A percentile compares a stretch with the other conserved stretches of the same genome.
phyloP scores from a whole-genome alignment of 2,329 filamentous ascomycete species.

The Aspergillus pseudotamarii region DNA sequence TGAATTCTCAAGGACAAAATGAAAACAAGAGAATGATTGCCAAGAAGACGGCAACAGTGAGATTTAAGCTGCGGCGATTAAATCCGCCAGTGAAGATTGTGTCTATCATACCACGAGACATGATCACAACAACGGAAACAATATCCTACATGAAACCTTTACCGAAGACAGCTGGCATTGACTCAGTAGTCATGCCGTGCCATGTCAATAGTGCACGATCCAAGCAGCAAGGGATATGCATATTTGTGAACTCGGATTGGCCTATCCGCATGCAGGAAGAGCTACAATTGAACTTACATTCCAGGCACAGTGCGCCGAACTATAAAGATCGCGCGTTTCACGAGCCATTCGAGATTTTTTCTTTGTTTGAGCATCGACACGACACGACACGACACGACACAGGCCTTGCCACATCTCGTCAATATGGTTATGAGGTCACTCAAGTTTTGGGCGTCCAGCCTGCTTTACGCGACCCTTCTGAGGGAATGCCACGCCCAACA shows the following conservation, averaged over 20 bases:
- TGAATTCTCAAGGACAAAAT: not conserved
- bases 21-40: not conserved
- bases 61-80: not conserved
- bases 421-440: not conserved
- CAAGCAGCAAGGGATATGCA: not conserved
- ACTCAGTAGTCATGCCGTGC: not conserved
- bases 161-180: not conserved
- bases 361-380: not conserved
- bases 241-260: not conserved
- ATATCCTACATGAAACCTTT: not conserved
- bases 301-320: not conserved
- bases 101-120: not conserved
- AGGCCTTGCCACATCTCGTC: not conserved
- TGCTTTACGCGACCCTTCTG: not conserved
- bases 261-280: not conserved
- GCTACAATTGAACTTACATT: not conserved
- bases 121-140: not conserved
- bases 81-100: not conserved
- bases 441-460: not conserved
- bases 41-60: not conserved
- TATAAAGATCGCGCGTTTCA: not conserved
- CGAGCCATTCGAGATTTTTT: not conserved
- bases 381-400: slow-evolving; percentile 1
- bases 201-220: not conserved
- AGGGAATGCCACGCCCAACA: not conserved